These are phyloP conservation scores for Pyrenochaeta sp. DNA, from an alignment of 2,329 filamentous ascomycete species.

Conservation along the genomic window DNA sequence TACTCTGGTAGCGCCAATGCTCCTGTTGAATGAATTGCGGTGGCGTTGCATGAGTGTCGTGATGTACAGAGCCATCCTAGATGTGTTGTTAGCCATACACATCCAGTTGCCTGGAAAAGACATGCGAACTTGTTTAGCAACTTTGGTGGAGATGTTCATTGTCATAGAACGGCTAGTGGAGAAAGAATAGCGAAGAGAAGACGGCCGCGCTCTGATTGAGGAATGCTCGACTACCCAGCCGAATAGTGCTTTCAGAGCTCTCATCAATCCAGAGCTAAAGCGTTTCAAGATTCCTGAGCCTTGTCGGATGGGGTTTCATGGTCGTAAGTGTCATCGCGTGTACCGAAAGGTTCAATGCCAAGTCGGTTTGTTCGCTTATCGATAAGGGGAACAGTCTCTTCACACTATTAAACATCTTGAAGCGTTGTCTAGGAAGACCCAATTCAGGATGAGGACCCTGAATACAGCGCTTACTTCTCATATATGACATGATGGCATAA, in stretches of 20 bases:
- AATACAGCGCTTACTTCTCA: no score
- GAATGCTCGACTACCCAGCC: conserved; percentile 1
- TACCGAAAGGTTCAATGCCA: conserved; percentile 1
- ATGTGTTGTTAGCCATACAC: conserved; percentile 30
- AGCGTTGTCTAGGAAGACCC: no score
- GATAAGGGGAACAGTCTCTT: conserved; percentile 3
- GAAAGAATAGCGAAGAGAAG: not conserved
- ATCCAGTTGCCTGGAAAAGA: conserved; percentile 21
- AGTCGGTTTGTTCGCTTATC: conserved; percentile 12
- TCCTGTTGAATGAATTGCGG: conserved; percentile 45
- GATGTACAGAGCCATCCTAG: conserved; percentile 39
- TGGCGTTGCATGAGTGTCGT: conserved; percentile 48
- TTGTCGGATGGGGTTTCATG: not conserved
- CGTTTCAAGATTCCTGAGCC: not conserved
- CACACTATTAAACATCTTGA: no score
- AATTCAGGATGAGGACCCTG: no score
- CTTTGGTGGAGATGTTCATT: conserved; percentile 37
- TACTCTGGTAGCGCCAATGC: conserved; percentile 65
- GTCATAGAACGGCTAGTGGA: not conserved
- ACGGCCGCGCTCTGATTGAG: not conserved
- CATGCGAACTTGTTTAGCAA: conserved; percentile 45
- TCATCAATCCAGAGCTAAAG: conserved; percentile 4
- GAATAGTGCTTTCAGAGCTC: not conserved
- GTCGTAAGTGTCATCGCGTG: not conserved
- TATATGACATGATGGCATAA: no score